phyloP scores from a whole-genome alignment of 805 yeast genomes.

The Ogataea populi-albae region DNA sequence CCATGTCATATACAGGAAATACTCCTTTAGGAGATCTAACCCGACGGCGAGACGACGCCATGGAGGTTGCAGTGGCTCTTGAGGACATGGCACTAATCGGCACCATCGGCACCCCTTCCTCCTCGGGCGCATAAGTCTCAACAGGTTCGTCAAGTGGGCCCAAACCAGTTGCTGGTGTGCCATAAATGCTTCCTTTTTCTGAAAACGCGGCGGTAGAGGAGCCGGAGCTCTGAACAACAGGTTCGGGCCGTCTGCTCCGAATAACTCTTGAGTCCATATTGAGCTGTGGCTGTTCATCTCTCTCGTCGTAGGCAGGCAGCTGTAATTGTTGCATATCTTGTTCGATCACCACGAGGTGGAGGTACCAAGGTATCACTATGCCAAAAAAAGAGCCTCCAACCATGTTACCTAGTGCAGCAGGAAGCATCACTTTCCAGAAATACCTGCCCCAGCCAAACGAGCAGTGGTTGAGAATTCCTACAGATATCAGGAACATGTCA shows the following conservation, averaged over 20 bases:
- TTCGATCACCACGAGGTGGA: constrained; percentile 71
- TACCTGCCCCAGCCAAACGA: constrained; percentile 58
- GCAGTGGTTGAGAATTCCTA: constrained; percentile 68
- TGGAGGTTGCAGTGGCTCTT: constrained; percentile 3
- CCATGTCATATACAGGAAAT: constrained; percentile 80
- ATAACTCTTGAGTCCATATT: constrained; percentile 79
- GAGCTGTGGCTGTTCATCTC: constrained; percentile 79
- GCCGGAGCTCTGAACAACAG: constrained; percentile 5
- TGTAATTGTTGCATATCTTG: constrained; percentile 59
- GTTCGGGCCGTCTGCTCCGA: constrained; percentile 32
- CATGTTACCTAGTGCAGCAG: constrained; percentile 71
- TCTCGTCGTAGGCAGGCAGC: constrained; percentile 65
- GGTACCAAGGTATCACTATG: constrained; percentile 63
- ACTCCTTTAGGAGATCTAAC: constrained; percentile 65
- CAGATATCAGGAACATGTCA: constrained; percentile 68
- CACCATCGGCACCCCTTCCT: not conserved
- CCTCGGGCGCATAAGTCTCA: not conserved
- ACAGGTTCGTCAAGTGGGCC: not conserved
- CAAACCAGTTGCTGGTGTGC: not conserved
- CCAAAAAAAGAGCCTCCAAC: constrained; percentile 77
- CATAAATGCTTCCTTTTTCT: not conserved
- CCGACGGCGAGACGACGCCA: constrained; percentile 22
- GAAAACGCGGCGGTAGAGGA: constrained; percentile 4
- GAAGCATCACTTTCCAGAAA: constrained; percentile 70
- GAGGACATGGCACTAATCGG: constrained; percentile 1